Evolutionary conservation across 2,329 filamentous ascomycete species (phyloP).

Genomic region (Madurella fahalii): DNA sequence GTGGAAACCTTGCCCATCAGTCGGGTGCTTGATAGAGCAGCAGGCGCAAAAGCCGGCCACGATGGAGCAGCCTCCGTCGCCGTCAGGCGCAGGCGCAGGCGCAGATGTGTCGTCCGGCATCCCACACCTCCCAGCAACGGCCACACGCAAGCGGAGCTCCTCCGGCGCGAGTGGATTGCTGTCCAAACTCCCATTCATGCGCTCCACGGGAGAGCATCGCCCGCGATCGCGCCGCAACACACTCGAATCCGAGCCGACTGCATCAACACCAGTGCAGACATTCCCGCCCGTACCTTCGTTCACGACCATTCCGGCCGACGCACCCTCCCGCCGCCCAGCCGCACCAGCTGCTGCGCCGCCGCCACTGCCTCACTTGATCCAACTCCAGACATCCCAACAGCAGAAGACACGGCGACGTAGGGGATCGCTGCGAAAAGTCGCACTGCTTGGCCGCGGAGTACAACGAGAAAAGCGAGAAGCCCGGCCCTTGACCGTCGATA

Average conservation of each 20-base stretch:
- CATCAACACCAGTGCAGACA: slow-evolving; percentile 6
- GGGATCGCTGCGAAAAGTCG: slow-evolving; percentile 83
- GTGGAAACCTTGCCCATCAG: neutral
- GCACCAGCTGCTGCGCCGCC: slow-evolving; percentile 24
- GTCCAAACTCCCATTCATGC: slow-evolving; percentile 66
- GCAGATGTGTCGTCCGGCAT: slow-evolving; percentile 15
- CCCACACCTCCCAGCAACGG: slow-evolving; percentile 16
- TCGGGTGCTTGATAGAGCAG: neutral
- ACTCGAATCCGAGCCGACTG: slow-evolving; percentile 31
- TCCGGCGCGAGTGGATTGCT: slow-evolving; percentile 55
- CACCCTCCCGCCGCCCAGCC: slow-evolving; percentile 18
- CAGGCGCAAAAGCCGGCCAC: neutral
- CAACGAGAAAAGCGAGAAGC: slow-evolving; percentile 56
- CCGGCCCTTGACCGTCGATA: slow-evolving; percentile 43
- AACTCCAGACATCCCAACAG: slow-evolving; percentile 41
- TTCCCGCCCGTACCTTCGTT: slow-evolving; percentile 29
- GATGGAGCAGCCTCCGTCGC: slow-evolving; percentile 18
- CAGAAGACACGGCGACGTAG: slow-evolving; percentile 65
- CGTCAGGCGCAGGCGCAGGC: slow-evolving; percentile 6
- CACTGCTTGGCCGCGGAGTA: slow-evolving; percentile 70
- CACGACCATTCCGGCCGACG: slow-evolving; percentile 18
- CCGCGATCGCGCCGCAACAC: slow-evolving; percentile 29
- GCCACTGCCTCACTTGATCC: slow-evolving; percentile 32
- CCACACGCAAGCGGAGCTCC: slow-evolving; percentile 44
- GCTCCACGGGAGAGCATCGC: slow-evolving; percentile 35